Evolutionary conservation across 2,329 filamentous ascomycete genomes (phyloP).

Genomic region (Venturiaceae sp.): DNA sequence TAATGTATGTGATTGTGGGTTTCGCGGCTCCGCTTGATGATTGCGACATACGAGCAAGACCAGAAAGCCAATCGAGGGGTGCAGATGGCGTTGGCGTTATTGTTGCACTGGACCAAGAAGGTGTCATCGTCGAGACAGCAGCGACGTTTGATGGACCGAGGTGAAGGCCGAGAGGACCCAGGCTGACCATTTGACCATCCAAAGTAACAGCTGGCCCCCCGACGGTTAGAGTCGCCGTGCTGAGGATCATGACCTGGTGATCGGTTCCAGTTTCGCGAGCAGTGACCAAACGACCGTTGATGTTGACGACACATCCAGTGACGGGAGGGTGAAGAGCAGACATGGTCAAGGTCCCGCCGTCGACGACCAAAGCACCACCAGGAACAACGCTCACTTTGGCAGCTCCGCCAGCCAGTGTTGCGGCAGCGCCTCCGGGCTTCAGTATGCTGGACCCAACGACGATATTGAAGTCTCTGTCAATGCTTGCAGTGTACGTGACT

Average conservation of each 20-base stretch:
- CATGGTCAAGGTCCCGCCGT: constrained; percentile 1
- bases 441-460: background rate
- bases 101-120: background rate
- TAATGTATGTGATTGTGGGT: background rate
- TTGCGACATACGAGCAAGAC: background rate
- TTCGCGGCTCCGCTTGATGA: background rate
- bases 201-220: background rate
- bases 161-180: background rate
- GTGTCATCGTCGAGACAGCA: background rate
- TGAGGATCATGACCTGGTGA: background rate
- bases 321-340: background rate
- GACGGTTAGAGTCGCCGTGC: background rate
- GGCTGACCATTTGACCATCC: background rate
- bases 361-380: constrained; percentile 3
- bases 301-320: constrained; percentile 1
- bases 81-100: background rate
- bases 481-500: background rate
- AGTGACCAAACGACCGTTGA: background rate
- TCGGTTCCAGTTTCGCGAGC: background rate
- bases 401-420: background rate
- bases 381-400: constrained; percentile 1
- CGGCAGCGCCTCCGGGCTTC: constrained; percentile 1
- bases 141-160: background rate
- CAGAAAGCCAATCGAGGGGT: background rate
- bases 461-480: constrained; percentile 2